Evolutionary conservation across 1,284 basidiomycete species (phyloP).

Genomic region (Cystobasidium pallidum): DNA sequence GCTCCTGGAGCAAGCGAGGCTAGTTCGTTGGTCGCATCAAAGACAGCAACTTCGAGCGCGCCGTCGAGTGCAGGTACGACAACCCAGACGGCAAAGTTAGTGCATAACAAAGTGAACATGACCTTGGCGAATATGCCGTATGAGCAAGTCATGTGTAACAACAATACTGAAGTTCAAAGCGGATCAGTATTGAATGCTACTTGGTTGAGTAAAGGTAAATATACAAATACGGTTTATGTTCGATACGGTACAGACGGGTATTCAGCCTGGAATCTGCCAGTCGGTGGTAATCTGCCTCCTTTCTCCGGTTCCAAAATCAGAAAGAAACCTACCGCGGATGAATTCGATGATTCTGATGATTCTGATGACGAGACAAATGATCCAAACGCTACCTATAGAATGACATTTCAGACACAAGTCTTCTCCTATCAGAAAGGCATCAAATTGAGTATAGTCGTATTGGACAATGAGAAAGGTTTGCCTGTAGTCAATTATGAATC

Average conservation of each 20-base stretch:
- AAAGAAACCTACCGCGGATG: not conserved
- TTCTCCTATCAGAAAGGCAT: conserved; percentile 28
- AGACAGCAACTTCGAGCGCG: conserved; percentile 32
- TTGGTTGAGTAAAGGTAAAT: conserved; percentile 35
- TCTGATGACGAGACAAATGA: not conserved
- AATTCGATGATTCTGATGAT: not conserved
- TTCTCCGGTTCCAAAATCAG: conserved; percentile 5
- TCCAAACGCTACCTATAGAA: conserved; percentile 15
- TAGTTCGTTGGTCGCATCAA: conserved; percentile 2
- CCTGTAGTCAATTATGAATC: conserved; percentile 22
- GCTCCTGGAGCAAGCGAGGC: not conserved
- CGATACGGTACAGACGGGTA: conserved; percentile 27
- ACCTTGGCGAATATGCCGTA: conserved; percentile 36
- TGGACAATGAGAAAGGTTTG: conserved; percentile 14
- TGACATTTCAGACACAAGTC: conserved; percentile 37
- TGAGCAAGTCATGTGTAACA: conserved; percentile 23
- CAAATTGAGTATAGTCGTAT: conserved; percentile 21
- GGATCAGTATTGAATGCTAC: conserved; percentile 33
- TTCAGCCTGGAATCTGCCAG: conserved; percentile 17
- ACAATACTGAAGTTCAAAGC: conserved; percentile 29
- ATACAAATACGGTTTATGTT: conserved; percentile 31
- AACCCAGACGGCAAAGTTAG: conserved; percentile 4
- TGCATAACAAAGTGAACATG: conserved; percentile 33
- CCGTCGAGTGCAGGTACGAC: not conserved
- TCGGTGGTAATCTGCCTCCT: conserved; percentile 17